These are phyloP conservation scores for Sporothrix phasma DNA, from an alignment of 2,329 filamentous ascomycete genomes.

Conservation along the genomic window DNA sequence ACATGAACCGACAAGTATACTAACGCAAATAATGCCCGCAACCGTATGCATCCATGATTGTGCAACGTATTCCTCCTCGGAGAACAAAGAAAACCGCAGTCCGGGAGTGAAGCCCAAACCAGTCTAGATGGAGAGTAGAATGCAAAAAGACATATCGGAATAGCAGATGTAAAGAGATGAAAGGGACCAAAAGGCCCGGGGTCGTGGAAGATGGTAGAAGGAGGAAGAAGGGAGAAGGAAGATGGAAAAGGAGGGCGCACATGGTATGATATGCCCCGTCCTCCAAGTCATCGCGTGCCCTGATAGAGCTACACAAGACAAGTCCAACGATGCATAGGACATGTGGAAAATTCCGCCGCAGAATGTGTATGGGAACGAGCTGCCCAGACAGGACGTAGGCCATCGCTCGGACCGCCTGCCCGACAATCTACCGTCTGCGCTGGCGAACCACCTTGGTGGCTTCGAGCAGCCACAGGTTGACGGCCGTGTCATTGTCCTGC, in stretches of 20 bases:
- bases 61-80: neutral
- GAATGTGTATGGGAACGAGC: neutral
- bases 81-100: neutral
- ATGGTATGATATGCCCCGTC: neutral
- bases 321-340: no score
- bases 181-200: no score
- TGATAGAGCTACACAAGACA: no score
- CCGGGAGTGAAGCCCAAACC: neutral
- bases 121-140: neutral
- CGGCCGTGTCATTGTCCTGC: constrained; percentile 20
- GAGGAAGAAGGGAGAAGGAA: no score
- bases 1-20: neutral
- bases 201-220: no score
- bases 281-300: neutral
- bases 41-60: neutral
- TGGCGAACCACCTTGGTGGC: constrained; percentile 19
- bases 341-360: neutral
- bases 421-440: constrained; percentile 16
- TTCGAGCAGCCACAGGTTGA: constrained; percentile 21
- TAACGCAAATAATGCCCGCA: neutral
- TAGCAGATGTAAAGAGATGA: neutral
- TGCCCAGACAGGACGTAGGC: no score
- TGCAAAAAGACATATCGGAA: neutral
- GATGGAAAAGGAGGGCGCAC: neutral
- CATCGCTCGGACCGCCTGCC: no score